A percentile compares a stretch with the other conserved stretches of the same genome.
Conservation (phyloP, 768 basidiomycete species). For the Roridomyces roridus region DNA sequence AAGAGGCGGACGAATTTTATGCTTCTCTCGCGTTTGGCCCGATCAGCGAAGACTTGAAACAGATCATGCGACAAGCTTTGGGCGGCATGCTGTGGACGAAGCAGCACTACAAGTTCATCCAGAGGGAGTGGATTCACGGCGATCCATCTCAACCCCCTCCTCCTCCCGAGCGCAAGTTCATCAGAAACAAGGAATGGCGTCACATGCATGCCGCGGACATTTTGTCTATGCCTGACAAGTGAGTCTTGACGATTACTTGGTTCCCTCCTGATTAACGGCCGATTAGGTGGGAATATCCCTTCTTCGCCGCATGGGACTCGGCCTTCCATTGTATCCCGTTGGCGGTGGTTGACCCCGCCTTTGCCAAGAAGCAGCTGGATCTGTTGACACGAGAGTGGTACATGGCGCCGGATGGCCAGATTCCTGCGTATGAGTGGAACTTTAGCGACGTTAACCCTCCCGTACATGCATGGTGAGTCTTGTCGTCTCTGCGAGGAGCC, state of each 20-base stretch:
- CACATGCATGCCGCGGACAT: slow-evolving; percentile 96
- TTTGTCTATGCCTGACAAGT: slow-evolving; percentile 99
- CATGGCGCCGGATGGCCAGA: slow-evolving; percentile 98
- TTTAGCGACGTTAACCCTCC: slow-evolving; percentile 98
- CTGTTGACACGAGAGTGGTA: slow-evolving; percentile 98
- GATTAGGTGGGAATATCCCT: slow-evolving; percentile 94
- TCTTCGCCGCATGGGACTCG: slow-evolving; percentile 98
- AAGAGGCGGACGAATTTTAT: slow-evolving; percentile 98
- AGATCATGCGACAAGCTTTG: slow-evolving; percentile 96
- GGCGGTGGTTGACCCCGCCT: slow-evolving; percentile 92
- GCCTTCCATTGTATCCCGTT: slow-evolving; percentile 99
- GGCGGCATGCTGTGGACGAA: slow-evolving; percentile 99
- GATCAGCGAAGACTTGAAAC: slow-evolving; percentile 90
- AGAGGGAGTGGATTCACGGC: slow-evolving; percentile 95
- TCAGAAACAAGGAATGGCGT: slow-evolving; percentile 96
- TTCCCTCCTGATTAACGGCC: slow-evolving; percentile 6
- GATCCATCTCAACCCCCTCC: slow-evolving; percentile 96
- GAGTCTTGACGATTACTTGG: slow-evolving; percentile 26
- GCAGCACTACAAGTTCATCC: slow-evolving; percentile 95
- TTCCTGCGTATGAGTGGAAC: slow-evolving; percentile 99
- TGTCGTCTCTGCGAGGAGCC: not conserved
- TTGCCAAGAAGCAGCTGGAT: slow-evolving; percentile 98
- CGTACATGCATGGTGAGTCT: slow-evolving; percentile 89
- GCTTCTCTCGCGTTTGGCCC: slow-evolving; percentile 77
- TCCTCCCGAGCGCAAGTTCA: slow-evolving; percentile 83